phyloP scores from a whole-genome alignment of 305 asterid genomes.

The Fraxinus floribunda region DNA sequence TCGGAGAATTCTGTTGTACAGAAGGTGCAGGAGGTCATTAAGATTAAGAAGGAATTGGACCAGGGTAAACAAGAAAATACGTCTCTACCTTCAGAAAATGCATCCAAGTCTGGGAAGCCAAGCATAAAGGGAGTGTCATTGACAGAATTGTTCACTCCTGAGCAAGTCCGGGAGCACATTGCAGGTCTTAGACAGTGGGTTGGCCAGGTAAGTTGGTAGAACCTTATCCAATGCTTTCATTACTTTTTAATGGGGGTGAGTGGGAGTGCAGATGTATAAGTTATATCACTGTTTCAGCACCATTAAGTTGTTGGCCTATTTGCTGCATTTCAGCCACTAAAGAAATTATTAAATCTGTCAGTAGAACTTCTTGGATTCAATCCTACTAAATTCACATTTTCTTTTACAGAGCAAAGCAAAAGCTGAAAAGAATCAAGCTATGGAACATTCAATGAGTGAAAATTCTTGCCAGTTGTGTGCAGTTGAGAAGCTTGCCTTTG shows the following conservation, averaged over 20 bases:
- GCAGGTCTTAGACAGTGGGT: slow-evolving; percentile 92
- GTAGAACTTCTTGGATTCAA: slow-evolving; percentile 13
- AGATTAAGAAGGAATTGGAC: slow-evolving; percentile 57
- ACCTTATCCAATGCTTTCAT: slow-evolving; percentile 16
- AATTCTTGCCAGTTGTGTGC: slow-evolving; percentile 98
- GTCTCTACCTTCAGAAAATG: slow-evolving; percentile 52
- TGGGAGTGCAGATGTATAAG: background rate
- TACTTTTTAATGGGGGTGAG: slow-evolving; percentile 1
- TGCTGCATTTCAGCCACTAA: slow-evolving; percentile 20
- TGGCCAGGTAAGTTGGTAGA: slow-evolving; percentile 79
- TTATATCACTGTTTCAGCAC: slow-evolving; percentile 13
- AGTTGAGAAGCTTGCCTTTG: slow-evolving; percentile 89
- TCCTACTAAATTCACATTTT: slow-evolving; percentile 23
- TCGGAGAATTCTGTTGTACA: slow-evolving; percentile 43
- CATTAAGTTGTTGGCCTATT: slow-evolving; percentile 18
- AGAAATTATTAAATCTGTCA: background rate
- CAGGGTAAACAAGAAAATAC: slow-evolving; percentile 54
- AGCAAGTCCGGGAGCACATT: slow-evolving; percentile 85
- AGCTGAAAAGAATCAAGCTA: slow-evolving; percentile 92
- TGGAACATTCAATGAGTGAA: slow-evolving; percentile 88
- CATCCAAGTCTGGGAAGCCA: slow-evolving; percentile 90
- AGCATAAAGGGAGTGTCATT: slow-evolving; percentile 85
- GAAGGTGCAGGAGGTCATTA: slow-evolving; percentile 45
- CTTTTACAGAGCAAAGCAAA: slow-evolving; percentile 82
- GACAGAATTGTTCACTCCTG: slow-evolving; percentile 94